Base-by-base conservation (phyloP, 371 early-diverging fungal genomes). In the Syncephalastrum sp. region DNA sequence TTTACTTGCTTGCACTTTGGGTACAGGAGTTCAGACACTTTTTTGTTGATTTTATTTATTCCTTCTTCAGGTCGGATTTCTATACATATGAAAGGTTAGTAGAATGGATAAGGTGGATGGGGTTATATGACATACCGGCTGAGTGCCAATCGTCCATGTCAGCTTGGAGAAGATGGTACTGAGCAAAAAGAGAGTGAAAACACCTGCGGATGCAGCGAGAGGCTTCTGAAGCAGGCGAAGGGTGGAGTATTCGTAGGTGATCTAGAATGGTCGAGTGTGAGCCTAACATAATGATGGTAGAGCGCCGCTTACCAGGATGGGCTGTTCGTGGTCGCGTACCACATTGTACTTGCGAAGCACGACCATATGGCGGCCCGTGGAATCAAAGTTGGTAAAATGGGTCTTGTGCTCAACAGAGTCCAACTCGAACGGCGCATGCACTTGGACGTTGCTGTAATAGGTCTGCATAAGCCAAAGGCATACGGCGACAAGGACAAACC, bases 381-480 rank as follows among this genome's bases (percentile, higher is more conserved):
- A 81, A 71, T 92, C 92, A 48, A 92, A 77, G 72, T 88, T 87
- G n/a, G 87, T 83, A 59, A 74, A 88, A 43, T 77, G 73, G 13
- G 59, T 66, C 13, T 47, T 47, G 43, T 81, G 65, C 1, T 60
- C 46, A 48, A 78, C 51, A 15, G 64, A 55, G 56, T 86, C 83
- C 16, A 86, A 45, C 23, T 54, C 50, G 59, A 89, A 84, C 42
- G 88, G 88, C 3, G 75, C 51, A 19, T 68, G 53, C 0, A 91
- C 77, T 61, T 87, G 65, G 47, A 89, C 75, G 64, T 88, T 70
- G 15, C 82, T 81, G 54, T 49, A 17, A 2, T 21, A 0, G 21
- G 21, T n/a, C 27, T 42, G 23, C 19, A 5, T 44, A 13, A 19
- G 8, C 8, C 4, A 3, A 47, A n/a, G 25, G 38, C 5, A 27